These are phyloP conservation scores for Boechera stricta DNA, from an alignment of 345 rosid species.

Conservation along the genomic window DNA sequence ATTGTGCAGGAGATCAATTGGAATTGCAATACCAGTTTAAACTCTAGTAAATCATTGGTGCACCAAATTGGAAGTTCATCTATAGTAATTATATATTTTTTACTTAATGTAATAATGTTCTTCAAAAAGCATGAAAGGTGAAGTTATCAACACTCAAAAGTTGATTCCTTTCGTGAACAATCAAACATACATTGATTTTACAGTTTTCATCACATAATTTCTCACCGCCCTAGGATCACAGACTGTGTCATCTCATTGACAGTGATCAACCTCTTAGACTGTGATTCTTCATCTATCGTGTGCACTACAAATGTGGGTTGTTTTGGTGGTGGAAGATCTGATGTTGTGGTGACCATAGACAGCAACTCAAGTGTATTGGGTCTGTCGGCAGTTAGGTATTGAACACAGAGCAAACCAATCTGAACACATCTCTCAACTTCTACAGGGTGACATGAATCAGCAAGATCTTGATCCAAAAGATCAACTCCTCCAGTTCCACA, in stretches of 20 bases:
- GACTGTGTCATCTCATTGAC: constrained; percentile 37
- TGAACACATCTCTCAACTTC: constrained; percentile 35
- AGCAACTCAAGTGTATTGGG: constrained; percentile 26
- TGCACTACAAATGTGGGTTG: constrained; percentile 30
- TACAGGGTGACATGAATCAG: not conserved
- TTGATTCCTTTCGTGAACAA: not conserved
- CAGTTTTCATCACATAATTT: not conserved
- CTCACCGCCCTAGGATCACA: constrained; percentile 27
- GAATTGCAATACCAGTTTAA: too few relatives aligned
- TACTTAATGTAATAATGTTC: not conserved
- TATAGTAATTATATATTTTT: too few relatives aligned
- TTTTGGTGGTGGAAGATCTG: constrained; percentile 31
- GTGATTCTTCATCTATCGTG: not conserved
- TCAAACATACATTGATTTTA: not conserved
- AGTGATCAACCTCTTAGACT: constrained; percentile 10
- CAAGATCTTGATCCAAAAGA: constrained; percentile 24
- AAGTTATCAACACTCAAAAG: not conserved
- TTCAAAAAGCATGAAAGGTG: not conserved
- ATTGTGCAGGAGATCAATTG: too few relatives aligned
- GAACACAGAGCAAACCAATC: constrained; percentile 35
- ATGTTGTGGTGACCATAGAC: constrained; percentile 31
- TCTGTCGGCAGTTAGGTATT: constrained; percentile 29
- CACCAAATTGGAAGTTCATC: too few relatives aligned
- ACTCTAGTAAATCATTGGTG: too few relatives aligned
- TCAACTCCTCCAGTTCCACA: not conserved